Evolutionary conservation across 257 asterid species (phyloP).

Genomic region (Fraxinus quadrangulata): DNA sequence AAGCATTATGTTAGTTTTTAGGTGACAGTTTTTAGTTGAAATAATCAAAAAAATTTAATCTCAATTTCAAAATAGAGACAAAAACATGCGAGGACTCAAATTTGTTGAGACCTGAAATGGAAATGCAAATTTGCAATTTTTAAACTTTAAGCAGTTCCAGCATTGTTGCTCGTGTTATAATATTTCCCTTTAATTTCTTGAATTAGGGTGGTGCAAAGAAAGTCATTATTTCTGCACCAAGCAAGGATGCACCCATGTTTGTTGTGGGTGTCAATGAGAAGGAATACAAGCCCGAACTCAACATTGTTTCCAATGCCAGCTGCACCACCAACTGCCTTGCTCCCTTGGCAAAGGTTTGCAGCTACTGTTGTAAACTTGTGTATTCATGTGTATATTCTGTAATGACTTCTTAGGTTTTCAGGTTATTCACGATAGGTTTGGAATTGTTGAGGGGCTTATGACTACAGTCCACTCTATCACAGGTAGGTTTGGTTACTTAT

Average conservation of each 20-base stretch:
- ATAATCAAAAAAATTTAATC: not conserved
- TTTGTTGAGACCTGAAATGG: not conserved
- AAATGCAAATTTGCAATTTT: not conserved
- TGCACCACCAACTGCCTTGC: conserved; percentile 45
- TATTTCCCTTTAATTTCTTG: not conserved
- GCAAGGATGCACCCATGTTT: conserved; percentile 39
- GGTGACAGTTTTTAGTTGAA: not conserved
- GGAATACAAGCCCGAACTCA: conserved; percentile 24
- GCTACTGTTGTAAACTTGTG: not conserved
- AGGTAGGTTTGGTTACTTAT: conserved; percentile 37
- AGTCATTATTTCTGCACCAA: conserved; percentile 38
- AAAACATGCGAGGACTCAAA: not conserved
- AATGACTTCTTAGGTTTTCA: conserved; percentile 22
- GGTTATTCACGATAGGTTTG: conserved; percentile 78
- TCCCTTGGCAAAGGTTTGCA: conserved; percentile 38
- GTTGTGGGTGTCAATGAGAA: conserved; percentile 40
- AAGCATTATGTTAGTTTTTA: not conserved
- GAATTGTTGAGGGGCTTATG: conserved; percentile 85
- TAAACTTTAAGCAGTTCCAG: not conserved
- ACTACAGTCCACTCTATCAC: conserved; percentile 87
- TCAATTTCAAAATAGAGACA: not conserved
- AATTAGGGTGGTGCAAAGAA: conserved; percentile 39
- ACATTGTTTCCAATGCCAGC: conserved; percentile 37
- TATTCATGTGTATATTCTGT: not conserved
- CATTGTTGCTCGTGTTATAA: not conserved